These are phyloP conservation scores for Pichia sp. DNA, from an alignment of 1,139 yeast species.

Conservation along the genomic window DNA sequence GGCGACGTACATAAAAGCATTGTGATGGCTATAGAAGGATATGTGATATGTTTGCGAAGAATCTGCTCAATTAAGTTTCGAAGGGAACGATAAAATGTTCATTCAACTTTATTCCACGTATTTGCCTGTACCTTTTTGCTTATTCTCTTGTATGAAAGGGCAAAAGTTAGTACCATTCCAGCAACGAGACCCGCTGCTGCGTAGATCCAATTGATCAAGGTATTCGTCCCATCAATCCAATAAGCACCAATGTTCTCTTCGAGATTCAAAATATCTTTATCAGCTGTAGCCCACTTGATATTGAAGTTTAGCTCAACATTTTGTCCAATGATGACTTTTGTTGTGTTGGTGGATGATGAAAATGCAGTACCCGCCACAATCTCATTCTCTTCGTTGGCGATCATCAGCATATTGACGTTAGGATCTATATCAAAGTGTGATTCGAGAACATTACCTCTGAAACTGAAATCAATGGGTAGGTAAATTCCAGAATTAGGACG, in stretches of 20 bases:
- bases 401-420: constrained; percentile 47
- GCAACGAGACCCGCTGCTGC: constrained; percentile 6
- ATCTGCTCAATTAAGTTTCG: no score
- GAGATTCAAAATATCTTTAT: constrained; percentile 4
- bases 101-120: constrained; percentile 21
- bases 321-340: constrained; percentile 62
- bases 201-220: constrained; percentile 5
- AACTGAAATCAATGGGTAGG: constrained; percentile 56
- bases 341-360: constrained; percentile 56
- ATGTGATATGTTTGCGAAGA: no score
- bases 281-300: constrained; percentile 44
- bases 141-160: constrained; percentile 13
- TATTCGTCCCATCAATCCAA: constrained; percentile 5
- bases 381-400: constrained; percentile 21
- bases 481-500: constrained; percentile 46
- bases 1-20: no score
- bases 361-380: constrained; percentile 52
- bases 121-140: constrained; percentile 16
- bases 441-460: constrained; percentile 63
- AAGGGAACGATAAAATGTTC: no score
- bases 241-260: constrained; percentile 7
- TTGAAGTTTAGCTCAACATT: constrained; percentile 50
- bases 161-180: constrained; percentile 11
- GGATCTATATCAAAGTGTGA: constrained; percentile 67
- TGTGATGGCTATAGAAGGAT: no score